These are phyloP conservation scores for Ogataea pini DNA, from an alignment of 805 yeast genomes.

Conservation along the genomic window DNA sequence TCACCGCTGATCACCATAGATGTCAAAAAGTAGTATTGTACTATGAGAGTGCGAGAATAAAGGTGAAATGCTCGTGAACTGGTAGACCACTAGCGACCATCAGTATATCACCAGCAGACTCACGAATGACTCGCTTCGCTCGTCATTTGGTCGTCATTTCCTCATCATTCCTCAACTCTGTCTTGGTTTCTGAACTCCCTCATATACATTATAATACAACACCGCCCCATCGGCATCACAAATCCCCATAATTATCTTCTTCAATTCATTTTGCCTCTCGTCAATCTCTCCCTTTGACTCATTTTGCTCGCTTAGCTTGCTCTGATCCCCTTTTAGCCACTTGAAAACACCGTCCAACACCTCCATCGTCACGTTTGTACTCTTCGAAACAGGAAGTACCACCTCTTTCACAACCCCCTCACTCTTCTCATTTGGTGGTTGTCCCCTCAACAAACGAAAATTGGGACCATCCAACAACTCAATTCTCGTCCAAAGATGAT, in stretches of 20 bases:
- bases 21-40: no score
- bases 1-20: background rate
- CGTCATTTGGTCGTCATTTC: background rate
- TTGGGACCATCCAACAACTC: slow-evolving; percentile 17
- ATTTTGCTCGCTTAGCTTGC: background rate
- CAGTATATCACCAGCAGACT: background rate
- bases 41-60: no score
- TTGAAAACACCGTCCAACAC: slow-evolving; percentile 44
- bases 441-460: slow-evolving; percentile 32
- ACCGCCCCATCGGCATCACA: slow-evolving; percentile 67
- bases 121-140: slow-evolving; percentile 3
- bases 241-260: slow-evolving; percentile 55
- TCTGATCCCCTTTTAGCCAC: no score
- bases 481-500: slow-evolving; percentile 46
- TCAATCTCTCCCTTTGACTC: no score
- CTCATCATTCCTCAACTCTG: slow-evolving; percentile 12
- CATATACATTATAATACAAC: slow-evolving; percentile 67
- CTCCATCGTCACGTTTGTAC: slow-evolving; percentile 37
- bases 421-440: slow-evolving; percentile 31
- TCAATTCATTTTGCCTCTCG: slow-evolving; percentile 24
- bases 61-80: no score
- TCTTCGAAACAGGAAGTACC: slow-evolving; percentile 40
- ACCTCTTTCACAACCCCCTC: slow-evolving; percentile 26
- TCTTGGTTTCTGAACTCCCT: slow-evolving; percentile 65
- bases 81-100: background rate